phyloP scores from a whole-genome alignment of 1,284 basidiomycete genomes.

The Mycena citricolor region DNA sequence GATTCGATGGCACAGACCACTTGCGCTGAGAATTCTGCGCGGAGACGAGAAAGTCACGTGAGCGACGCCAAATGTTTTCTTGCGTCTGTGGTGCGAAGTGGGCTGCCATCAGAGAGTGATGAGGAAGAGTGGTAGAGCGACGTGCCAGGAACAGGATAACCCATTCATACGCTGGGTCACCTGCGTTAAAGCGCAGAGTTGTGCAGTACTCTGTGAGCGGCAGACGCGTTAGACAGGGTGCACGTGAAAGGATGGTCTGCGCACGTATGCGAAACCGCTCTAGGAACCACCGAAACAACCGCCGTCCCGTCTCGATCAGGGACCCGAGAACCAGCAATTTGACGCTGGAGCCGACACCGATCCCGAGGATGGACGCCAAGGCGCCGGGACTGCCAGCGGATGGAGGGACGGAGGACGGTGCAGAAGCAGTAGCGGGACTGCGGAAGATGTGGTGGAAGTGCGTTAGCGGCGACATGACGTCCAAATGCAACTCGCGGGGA shows the following conservation, averaged over 20 bases:
- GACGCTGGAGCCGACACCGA: constrained; percentile 32
- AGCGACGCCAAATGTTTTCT: constrained; percentile 46
- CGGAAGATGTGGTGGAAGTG: too few species aligned
- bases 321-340: constrained; percentile 43
- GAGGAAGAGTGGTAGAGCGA: constrained; percentile 1
- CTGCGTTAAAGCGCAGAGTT: constrained; percentile 46
- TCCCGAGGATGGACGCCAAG: too few species aligned
- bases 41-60: constrained; percentile 44
- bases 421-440: too few species aligned
- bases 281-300: constrained; percentile 43
- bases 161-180: constrained; percentile 54
- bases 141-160: constrained; percentile 44
- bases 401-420: too few species aligned
- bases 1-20: too few species aligned
- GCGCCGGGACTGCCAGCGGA: too few species aligned
- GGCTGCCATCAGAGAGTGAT: background rate
- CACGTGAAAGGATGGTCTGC: constrained; percentile 24
- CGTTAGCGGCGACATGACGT: too few species aligned
- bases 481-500: too few species aligned
- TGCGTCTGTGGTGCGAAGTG: constrained; percentile 40
- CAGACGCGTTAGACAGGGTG: background rate
- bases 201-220: constrained; percentile 41
- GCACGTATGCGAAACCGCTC: constrained; percentile 43
- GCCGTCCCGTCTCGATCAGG: constrained; percentile 44
- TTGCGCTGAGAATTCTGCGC: constrained; percentile 42